phyloP scores from a whole-genome alignment of 495 filamentous ascomycete genomes.

The Annulohypoxylon bovei region DNA sequence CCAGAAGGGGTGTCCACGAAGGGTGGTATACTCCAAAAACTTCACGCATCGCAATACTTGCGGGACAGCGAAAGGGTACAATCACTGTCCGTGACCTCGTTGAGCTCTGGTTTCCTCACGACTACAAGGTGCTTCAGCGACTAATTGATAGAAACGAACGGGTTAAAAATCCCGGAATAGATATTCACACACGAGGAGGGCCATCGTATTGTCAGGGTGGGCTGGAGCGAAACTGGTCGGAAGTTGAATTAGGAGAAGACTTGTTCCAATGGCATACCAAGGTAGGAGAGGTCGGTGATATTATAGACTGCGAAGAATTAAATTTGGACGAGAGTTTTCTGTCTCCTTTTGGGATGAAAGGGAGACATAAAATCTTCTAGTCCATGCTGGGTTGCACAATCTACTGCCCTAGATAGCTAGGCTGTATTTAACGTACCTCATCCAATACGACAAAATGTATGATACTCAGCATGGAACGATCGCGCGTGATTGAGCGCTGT shows the following conservation, averaged over 20 bases:
- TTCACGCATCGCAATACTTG: neutral
- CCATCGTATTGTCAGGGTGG: neutral
- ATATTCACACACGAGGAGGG: neutral
- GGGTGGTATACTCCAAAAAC: neutral
- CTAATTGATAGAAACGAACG: constrained; percentile 1
- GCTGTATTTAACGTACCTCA: too few species aligned
- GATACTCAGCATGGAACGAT: too few species aligned
- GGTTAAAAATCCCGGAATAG: neutral
- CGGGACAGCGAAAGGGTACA: neutral
- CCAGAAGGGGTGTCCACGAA: neutral
- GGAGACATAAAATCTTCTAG: too few species aligned
- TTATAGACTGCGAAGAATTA: too few species aligned
- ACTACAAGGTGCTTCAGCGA: constrained; percentile 1
- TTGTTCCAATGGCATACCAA: neutral
- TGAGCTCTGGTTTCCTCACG: constrained; percentile 8
- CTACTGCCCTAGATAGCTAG: too few species aligned
- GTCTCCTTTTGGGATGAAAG: too few species aligned
- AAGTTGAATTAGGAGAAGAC: neutral
- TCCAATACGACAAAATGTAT: too few species aligned
- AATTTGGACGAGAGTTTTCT: too few species aligned
- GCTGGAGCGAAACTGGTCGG: neutral
- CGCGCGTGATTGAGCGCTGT: too few species aligned
- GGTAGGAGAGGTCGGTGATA: neutral
- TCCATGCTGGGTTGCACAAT: too few species aligned
- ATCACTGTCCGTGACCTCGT: constrained; percentile 7